Base-by-base conservation (phyloP, 2,329 filamentous ascomycete genomes). In the Aspergillus udagawae region DNA sequence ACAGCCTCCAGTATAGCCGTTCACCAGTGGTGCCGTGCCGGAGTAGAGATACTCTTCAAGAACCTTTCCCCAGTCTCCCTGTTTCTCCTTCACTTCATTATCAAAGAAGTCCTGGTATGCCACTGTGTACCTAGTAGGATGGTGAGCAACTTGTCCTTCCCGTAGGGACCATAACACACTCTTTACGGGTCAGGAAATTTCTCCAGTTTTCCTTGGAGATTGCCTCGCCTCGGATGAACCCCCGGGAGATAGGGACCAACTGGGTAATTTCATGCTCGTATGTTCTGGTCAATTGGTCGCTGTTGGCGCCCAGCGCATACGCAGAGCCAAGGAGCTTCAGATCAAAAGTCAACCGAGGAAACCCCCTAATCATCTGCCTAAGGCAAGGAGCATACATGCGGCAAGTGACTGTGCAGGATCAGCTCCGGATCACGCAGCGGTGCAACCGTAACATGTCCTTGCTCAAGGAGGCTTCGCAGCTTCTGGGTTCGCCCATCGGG, bases 181-280 rank as follows among this genome's bases (percentile, higher is more conserved):
- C 23, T 21, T 53, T 48, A 7, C 48, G 51, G 10, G 23, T 44
- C 14, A 48, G 41, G 28, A 53, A 53, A 2, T 35, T 7, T 27
- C 51, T 48, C 51, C 51, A 53, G 21, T 53, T 53, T 2, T 32
- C 51, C 41, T 20, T 47, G 7, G 21, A 17, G 6, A 53, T n/a
- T 25, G 38, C 51, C 45, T 25, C 12, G 4, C 51, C 51, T 12
- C 12, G 14, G 25, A 53, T 48, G n/a, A 53, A 53, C 8, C 23
- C 32, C 0, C 48, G 25, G 3, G 45, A 42, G 9, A 53, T 48
- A 3, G 27, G 17, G 14, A 25, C n/a, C 51, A 53, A 21, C 10
- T 23, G 45, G 38, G 51, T 48, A 25, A 53, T 48, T 48, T 53
- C 51, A 32, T 53, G 51, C 21, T 47, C 41, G 12, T 53, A 53